Conservation (phyloP, 768 basidiomycete genomes). For the Tricholoma flavovirens region DNA sequence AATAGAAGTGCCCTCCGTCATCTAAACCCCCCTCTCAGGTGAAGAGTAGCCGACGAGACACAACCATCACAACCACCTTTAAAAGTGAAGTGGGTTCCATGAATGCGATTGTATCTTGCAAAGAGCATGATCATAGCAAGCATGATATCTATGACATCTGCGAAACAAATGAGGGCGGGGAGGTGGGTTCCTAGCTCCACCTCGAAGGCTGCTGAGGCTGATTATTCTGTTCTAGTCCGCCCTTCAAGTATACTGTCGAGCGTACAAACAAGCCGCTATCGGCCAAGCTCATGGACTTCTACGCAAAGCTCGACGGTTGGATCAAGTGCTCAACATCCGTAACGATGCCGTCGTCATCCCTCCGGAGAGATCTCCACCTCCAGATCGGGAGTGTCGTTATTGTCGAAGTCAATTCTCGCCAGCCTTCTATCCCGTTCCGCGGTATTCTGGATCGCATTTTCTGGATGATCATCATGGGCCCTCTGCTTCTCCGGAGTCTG, state of each 20-base stretch:
- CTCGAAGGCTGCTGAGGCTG: slow-evolving; percentile 1
- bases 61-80: slow-evolving; percentile 61
- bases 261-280: slow-evolving; percentile 76
- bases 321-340: slow-evolving; percentile 55
- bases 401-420: slow-evolving; percentile 74
- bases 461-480: background rate
- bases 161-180: slow-evolving; percentile 73
- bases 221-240: slow-evolving; percentile 54
- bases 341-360: slow-evolving; percentile 27
- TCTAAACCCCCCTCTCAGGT: slow-evolving; percentile 41
- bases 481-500: background rate
- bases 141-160: slow-evolving; percentile 78
- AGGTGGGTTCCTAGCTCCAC: slow-evolving; percentile 47
- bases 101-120: slow-evolving; percentile 72
- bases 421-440: slow-evolving; percentile 50
- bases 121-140: slow-evolving; percentile 61
- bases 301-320: slow-evolving; percentile 84
- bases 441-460: background rate
- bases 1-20: background rate
- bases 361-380: slow-evolving; percentile 13
- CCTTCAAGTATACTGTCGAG: slow-evolving; percentile 78
- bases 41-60: slow-evolving; percentile 70
- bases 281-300: slow-evolving; percentile 77
- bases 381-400: slow-evolving; percentile 47
- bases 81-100: slow-evolving; percentile 76